A percentile compares a stretch with the other conserved stretches of the same genome.
These are phyloP conservation scores for Schizothecium vesticola DNA, from an alignment of 495 filamentous ascomycete species.

Conservation along the genomic window DNA sequence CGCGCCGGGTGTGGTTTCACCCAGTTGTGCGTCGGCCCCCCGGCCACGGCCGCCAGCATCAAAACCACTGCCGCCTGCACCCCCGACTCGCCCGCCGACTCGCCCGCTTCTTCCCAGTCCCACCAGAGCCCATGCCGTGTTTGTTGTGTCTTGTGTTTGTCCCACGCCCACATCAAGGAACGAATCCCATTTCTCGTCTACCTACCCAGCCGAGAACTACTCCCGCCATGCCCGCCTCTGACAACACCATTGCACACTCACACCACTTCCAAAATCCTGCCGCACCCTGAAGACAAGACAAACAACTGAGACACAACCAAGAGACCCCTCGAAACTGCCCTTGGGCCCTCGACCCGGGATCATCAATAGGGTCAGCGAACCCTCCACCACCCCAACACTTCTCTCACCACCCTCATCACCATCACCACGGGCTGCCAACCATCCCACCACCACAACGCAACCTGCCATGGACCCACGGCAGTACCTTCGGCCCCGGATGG, in stretches of 20 bases:
- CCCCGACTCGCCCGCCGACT: constrained; percentile 16
- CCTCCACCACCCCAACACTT: neutral
- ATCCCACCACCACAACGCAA: neutral
- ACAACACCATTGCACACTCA: constrained; percentile 11
- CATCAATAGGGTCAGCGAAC: neutral
- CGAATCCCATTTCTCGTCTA: constrained; percentile 19
- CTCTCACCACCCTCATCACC: neutral
- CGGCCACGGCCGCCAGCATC: constrained; percentile 7
- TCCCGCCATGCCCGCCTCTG: constrained; percentile 25
- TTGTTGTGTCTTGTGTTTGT: constrained; percentile 10
- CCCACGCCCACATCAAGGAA: constrained; percentile 17
- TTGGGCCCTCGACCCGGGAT: neutral
- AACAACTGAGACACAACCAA: neutral
- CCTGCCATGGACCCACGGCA: constrained; percentile 24
- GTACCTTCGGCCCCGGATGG: constrained; percentile 25
- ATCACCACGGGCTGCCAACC: neutral
- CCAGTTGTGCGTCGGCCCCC: neutral
- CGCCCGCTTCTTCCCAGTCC: constrained; percentile 11
- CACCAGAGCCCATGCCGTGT: constrained; percentile 8
- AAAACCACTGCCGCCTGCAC: constrained; percentile 24
- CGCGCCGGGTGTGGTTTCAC: neutral
- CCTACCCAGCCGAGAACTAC: constrained; percentile 20
- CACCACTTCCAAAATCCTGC: constrained; percentile 20
- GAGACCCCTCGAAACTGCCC: neutral
- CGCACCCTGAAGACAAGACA: constrained; percentile 13